Conservation (phyloP, 1,139 yeast species). For the Kluyveromyces marxianus region DNA sequence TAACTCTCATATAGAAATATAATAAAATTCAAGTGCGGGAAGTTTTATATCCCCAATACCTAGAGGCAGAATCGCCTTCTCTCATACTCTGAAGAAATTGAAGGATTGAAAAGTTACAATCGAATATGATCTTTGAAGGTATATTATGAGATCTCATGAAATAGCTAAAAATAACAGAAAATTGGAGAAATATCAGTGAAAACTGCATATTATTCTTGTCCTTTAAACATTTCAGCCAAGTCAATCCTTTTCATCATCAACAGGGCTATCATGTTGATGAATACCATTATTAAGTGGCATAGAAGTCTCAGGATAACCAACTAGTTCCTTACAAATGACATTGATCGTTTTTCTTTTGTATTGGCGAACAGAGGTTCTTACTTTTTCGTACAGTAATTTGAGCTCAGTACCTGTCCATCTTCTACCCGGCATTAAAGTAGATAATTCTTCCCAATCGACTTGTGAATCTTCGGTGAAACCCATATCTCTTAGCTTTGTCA, state of each 20-base stretch:
- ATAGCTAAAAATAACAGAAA: neutral
- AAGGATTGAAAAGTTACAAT: neutral
- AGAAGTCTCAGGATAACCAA: constrained; percentile 16
- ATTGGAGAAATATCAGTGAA: neutral
- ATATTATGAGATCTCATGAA: neutral
- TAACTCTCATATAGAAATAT: neutral
- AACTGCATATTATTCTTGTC: neutral
- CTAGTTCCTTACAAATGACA: constrained; percentile 33
- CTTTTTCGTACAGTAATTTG: constrained; percentile 38
- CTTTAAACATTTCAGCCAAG: neutral
- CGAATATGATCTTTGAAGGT: neutral
- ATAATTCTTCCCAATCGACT: constrained; percentile 59
- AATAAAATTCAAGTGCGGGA: neutral
- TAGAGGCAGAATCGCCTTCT: neutral
- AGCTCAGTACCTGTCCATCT: constrained; percentile 43
- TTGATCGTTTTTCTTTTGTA: constrained; percentile 34
- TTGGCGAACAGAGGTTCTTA: constrained; percentile 37
- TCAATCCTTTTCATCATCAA: constrained; percentile 3
- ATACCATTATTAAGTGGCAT: neutral
- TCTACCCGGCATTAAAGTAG: constrained; percentile 37
- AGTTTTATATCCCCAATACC: neutral
- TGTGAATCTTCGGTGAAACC: constrained; percentile 42
- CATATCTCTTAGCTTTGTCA: constrained; percentile 43
- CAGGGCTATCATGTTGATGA: neutral
- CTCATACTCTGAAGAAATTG: neutral